These are phyloP conservation scores for Asterophora lycoperdoides DNA, from an alignment of 768 basidiomycete species.

Conservation along the genomic window DNA sequence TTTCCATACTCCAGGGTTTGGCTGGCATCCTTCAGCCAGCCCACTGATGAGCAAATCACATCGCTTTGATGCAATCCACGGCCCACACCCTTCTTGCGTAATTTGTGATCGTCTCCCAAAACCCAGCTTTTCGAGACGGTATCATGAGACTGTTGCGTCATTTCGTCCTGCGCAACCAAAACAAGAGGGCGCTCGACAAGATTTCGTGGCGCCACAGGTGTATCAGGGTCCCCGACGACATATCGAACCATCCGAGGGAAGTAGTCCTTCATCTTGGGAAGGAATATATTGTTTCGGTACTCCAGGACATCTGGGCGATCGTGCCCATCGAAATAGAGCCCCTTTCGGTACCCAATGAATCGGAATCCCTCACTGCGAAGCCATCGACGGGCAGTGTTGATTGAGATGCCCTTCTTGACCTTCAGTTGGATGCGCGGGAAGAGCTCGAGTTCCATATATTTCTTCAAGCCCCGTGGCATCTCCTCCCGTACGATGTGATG, in stretches of 20 bases:
- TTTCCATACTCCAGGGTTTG: conserved; percentile 33
- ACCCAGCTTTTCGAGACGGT: conserved; percentile 31
- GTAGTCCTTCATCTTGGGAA: conserved; percentile 25
- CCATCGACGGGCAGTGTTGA: conserved; percentile 28
- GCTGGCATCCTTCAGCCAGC: conserved; percentile 24
- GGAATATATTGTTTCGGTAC: conserved; percentile 27
- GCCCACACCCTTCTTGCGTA: conserved; percentile 36
- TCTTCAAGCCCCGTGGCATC: conserved; percentile 31
- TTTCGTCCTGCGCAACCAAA: conserved; percentile 34
- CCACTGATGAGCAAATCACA: conserved; percentile 31
- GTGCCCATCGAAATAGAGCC: conserved; percentile 34
- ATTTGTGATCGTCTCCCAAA: conserved; percentile 25
- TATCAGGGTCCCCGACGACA: conserved; percentile 14
- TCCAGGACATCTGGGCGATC: conserved; percentile 31
- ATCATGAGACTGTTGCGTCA: conserved; percentile 39
- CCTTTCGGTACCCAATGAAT: conserved; percentile 27
- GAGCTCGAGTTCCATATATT: conserved; percentile 30
- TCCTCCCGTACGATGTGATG: conserved; percentile 23
- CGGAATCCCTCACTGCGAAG: conserved; percentile 27
- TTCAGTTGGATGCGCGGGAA: conserved; percentile 28
- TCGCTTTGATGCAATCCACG: conserved; percentile 30
- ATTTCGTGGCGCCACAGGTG: conserved; percentile 9
- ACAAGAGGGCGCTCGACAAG: conserved; percentile 24
- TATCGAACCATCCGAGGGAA: conserved; percentile 17
- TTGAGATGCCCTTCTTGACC: conserved; percentile 24